Percentiles rank a stretch among this genome's conserved stretches.
These are phyloP conservation scores for Cryptococcus sp. DNA, from an alignment of 1,284 basidiomycete species.

Conservation along the genomic window DNA sequence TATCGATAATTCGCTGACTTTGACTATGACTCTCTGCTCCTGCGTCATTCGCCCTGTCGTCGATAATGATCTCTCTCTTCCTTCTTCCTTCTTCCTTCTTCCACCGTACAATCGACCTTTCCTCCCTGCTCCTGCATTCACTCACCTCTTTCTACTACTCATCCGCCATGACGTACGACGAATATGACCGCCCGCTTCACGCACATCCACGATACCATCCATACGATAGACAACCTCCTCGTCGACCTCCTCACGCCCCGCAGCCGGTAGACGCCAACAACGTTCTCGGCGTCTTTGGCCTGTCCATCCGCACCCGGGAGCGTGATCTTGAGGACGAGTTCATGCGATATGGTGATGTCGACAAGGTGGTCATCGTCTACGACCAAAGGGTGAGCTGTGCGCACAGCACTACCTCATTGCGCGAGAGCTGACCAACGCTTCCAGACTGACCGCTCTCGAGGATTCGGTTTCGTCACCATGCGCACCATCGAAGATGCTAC, in stretches of 20 bases:
- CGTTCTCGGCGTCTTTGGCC: constrained; percentile 93
- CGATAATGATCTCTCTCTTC: neutral
- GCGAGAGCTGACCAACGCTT: constrained; percentile 1
- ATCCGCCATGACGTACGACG: neutral
- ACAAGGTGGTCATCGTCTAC: constrained; percentile 98
- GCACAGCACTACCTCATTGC: neutral
- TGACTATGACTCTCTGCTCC: no score
- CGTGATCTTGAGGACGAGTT: constrained; percentile 95
- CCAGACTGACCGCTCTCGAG: constrained; percentile 91
- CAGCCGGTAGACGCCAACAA: constrained; percentile 65
- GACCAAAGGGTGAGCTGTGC: constrained; percentile 79
- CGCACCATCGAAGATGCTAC: constrained; percentile 79
- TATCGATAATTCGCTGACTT: neutral
- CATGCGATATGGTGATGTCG: constrained; percentile 79
- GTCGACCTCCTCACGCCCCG: constrained; percentile 48
- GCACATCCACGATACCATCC: neutral
- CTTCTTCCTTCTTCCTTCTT: neutral
- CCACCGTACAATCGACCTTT: neutral
- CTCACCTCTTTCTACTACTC: neutral
- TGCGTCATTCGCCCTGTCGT: neutral
- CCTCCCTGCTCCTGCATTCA: no score
- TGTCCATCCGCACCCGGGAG: constrained; percentile 92
- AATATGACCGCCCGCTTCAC: neutral
- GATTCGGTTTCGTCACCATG: constrained; percentile 98
- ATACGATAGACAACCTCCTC: neutral